Conservation (phyloP, 2,329 filamentous ascomycete genomes). For the Acrodontium crateriforme region DNA sequence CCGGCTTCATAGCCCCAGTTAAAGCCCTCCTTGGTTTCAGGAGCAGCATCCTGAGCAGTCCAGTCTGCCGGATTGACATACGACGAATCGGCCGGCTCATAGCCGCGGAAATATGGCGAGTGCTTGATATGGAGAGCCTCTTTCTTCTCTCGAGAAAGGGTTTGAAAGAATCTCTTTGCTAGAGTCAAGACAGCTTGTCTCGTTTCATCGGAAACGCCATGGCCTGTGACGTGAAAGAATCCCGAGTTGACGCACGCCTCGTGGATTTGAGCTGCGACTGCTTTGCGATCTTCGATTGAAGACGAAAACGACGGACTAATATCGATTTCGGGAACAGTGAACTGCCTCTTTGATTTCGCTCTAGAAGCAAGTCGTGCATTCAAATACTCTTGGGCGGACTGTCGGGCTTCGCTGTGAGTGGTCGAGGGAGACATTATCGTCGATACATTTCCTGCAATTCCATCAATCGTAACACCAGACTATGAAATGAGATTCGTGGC, state of each 20-base stretch:
- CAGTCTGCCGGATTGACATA: constrained; percentile 25
- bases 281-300: constrained; percentile 19
- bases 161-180: constrained; percentile 25
- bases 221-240: constrained; percentile 28
- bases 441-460: no score
- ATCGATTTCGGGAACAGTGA: constrained; percentile 26
- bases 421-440: constrained; percentile 4
- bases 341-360: constrained; percentile 10
- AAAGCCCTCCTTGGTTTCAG: constrained; percentile 30
- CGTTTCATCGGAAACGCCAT: constrained; percentile 19
- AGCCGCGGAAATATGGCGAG: constrained; percentile 27
- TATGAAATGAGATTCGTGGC: no score
- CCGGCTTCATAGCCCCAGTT: constrained; percentile 30
- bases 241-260: constrained; percentile 26
- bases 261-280: constrained; percentile 26
- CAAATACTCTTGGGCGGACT: constrained; percentile 21
- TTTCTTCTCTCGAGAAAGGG: constrained; percentile 21
- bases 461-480: no score
- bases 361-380: constrained; percentile 17
- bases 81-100: constrained; percentile 28
- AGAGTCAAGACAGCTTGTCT: constrained; percentile 22
- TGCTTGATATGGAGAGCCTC: constrained; percentile 26
- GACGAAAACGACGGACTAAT: constrained; percentile 24
- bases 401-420: constrained; percentile 21
- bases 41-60: constrained; percentile 9